Percentiles rank a stretch among this genome's conserved stretches.
Evolutionary conservation across 306 rosid genomes (phyloP).

Genomic region (Delonix regia): DNA sequence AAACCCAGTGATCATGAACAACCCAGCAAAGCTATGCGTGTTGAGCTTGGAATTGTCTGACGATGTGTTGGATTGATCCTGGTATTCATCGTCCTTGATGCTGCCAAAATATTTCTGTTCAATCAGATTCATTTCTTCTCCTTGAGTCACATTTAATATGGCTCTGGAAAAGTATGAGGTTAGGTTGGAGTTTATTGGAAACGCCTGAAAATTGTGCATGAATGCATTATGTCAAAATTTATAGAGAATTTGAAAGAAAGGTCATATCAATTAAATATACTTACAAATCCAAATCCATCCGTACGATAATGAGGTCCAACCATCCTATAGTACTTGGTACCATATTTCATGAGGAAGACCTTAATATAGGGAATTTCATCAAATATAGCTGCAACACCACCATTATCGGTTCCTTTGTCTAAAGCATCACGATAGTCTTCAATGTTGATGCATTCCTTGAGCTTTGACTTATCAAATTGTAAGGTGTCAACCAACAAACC

Average conservation of each 20-base stretch:
- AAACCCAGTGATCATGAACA: conserved; percentile 22
- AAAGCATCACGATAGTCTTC: conserved; percentile 27
- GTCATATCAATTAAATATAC: neutral
- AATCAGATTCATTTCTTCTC: neutral
- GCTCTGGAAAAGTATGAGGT: conserved; percentile 32
- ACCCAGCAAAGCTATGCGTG: conserved; percentile 26
- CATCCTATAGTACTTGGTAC: neutral
- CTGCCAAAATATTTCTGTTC: conserved; percentile 11
- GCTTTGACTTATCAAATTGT: neutral
- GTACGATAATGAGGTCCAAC: conserved; percentile 1
- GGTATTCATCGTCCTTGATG: neutral
- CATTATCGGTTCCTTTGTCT: conserved; percentile 31
- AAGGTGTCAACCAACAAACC: neutral
- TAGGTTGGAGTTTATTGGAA: conserved; percentile 12
- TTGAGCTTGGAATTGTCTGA: neutral
- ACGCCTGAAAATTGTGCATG: neutral
- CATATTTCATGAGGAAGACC: conserved; percentile 31
- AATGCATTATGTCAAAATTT: neutral
- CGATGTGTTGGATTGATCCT: neutral
- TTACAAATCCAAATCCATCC: conserved; percentile 45
- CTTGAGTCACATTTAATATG: conserved; percentile 8
- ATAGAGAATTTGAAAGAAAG: too few species aligned
- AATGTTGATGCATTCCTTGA: neutral
- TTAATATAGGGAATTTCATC: conserved; percentile 36
- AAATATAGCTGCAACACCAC: conserved; percentile 35